These are phyloP conservation scores for Lumnitzera littorea DNA, from an alignment of 345 rosid genomes.

Conservation along the genomic window DNA sequence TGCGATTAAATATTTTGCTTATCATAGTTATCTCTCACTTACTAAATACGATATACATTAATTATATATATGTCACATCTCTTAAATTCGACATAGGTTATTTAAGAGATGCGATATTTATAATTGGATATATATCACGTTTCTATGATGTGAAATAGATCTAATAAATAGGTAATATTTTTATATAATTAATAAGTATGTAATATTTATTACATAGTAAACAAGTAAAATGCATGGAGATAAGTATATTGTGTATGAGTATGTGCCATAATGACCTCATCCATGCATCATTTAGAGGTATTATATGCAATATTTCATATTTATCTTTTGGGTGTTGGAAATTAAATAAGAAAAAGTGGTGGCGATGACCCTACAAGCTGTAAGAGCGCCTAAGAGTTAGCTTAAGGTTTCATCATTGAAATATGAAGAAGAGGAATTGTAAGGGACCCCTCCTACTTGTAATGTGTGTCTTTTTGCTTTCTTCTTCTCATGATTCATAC, in stretches of 20 bases:
- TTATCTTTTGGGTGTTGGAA: neutral
- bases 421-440: conserved; percentile 11
- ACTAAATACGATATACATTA: too few species aligned
- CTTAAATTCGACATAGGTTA: too few species aligned
- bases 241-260: neutral
- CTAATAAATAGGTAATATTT: too few species aligned
- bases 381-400: neutral
- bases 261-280: conserved; percentile 23
- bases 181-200: too few species aligned
- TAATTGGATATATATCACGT: too few species aligned
- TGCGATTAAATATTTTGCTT: too few species aligned
- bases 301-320: neutral
- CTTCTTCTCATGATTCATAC: conserved; percentile 18
- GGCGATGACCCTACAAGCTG: conserved; percentile 1
- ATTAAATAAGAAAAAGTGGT: neutral
- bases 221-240: too few species aligned
- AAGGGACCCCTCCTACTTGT: conserved; percentile 14
- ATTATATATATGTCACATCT: too few species aligned
- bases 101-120: too few species aligned
- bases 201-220: too few species aligned
- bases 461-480: conserved; percentile 8
- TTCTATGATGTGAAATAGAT: too few species aligned
- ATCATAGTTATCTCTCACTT: too few species aligned
- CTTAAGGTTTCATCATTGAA: conserved; percentile 18
- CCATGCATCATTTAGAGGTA: conserved; percentile 9